These are phyloP conservation scores for Rhizopus sp. DNA, from an alignment of 371 early-diverging fungal species.

Conservation along the genomic window DNA sequence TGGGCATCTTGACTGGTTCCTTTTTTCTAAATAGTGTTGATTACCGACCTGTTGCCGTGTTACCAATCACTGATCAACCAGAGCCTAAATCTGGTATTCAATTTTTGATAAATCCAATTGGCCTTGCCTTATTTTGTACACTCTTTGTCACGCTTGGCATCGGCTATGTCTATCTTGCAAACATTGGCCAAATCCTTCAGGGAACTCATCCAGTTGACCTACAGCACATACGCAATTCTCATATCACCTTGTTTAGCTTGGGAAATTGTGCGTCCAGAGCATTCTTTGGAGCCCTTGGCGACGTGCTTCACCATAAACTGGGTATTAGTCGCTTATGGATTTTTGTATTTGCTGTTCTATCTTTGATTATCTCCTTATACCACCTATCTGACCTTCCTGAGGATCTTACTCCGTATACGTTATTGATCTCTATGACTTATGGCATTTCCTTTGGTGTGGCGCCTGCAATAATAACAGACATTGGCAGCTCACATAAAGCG, in stretches of 20 bases:
- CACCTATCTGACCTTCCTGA: conserved; percentile 2
- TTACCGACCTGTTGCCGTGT: background rate
- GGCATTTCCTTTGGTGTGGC: conserved; percentile 34
- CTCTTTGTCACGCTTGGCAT: conserved; percentile 43
- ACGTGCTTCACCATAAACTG: conserved; percentile 37
- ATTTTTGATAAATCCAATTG: conserved; percentile 40
- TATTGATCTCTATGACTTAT: conserved; percentile 27
- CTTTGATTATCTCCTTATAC: conserved; percentile 22
- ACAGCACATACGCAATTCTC: conserved; percentile 40
- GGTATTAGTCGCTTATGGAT: conserved; percentile 48
- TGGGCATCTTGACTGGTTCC: conserved; percentile 32
- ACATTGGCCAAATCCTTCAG: conserved; percentile 40
- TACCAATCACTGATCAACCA: conserved; percentile 4
- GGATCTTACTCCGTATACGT: conserved; percentile 20
- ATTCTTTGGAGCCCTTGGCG: conserved; percentile 42
- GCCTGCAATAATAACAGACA: conserved; percentile 26
- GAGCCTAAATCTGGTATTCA: conserved; percentile 22
- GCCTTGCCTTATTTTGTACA: conserved; percentile 36
- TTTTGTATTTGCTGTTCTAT: conserved; percentile 30
- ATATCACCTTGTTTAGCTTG: conserved; percentile 45
- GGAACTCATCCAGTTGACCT: conserved; percentile 19
- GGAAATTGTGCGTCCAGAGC: conserved; percentile 51
- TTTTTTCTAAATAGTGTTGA: conserved; percentile 34
- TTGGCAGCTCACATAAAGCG: conserved; percentile 20
- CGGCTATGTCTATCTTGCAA: conserved; percentile 49